Evolutionary conservation across 306 rosid genomes (phyloP), one percentile per base, ranked within the genome.

Genomic region (Senna siamea): DNA sequence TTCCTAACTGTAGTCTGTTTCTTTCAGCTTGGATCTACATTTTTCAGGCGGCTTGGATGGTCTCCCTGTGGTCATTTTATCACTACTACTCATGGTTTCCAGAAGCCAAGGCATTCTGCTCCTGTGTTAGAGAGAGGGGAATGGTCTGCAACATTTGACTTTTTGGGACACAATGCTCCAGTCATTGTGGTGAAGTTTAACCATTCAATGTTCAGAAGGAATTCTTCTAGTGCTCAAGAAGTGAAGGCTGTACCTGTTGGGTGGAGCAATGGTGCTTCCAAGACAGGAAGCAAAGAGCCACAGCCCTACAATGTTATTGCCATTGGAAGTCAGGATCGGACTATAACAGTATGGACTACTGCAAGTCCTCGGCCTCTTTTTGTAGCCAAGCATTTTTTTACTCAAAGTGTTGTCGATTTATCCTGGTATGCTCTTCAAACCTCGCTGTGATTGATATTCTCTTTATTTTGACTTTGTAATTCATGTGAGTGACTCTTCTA

Each of bases 101-200:
- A 94, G 89, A 94, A 94, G 88, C 99, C 99, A 18, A 92, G 99
- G 86, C 99, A 94, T 82, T 94, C 99, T 64, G 99, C 99, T 12
- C 99, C 99, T 32, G 99, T 94, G 70, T 87, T 94, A 17, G 99
- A 94, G 86, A 92, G 99, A 86, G 99, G 97, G 79, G 99, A 92
- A 73, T 94, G 99, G 99, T 85, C 99, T 65, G 99, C 97, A 28
- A 94, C 99, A 43, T 94, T 94, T 90, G 99, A 94, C 81, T 94
- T 94, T 80, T 76, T 94, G 72, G 99, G 99, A 67, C 97, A 94
- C 83, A 94, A 90, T 84, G 99, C 99, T 75, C 99, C 99, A 1
- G 84, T 94, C 70, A 94, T 92, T 58, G 97, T 92, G 56, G 99
- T 90, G 83, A 94, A 86, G 86, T 94, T 94, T 79, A 94, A 94